These are phyloP conservation scores for Talaromyces sp. DNA, from an alignment of 2,329 filamentous ascomycete genomes.

Conservation along the genomic window DNA sequence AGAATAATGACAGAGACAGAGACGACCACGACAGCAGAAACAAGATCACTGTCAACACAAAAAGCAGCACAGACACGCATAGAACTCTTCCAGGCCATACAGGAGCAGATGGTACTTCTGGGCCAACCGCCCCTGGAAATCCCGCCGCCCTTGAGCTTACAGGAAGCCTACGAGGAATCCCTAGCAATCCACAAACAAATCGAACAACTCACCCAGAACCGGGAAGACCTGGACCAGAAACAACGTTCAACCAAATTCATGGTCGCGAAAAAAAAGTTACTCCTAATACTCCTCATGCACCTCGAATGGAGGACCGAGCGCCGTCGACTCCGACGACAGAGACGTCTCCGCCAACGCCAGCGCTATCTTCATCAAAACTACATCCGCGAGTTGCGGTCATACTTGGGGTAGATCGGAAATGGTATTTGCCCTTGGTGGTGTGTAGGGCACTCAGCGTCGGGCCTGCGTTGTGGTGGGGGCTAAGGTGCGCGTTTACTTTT, in stretches of 20 bases:
- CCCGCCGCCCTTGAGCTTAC: neutral
- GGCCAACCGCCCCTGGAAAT: neutral
- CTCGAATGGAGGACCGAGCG: neutral
- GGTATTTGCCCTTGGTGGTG: constrained; percentile 68
- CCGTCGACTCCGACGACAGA: neutral
- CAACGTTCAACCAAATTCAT: neutral
- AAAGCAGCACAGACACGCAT: too few species aligned
- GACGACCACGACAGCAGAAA: neutral
- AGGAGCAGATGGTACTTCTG: neutral
- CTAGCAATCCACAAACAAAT: neutral
- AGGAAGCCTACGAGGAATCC: too few species aligned
- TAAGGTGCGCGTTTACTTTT: constrained; percentile 64
- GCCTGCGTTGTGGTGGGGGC: constrained; percentile 66
- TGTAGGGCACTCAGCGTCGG: constrained; percentile 67
- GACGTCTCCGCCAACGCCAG: neutral
- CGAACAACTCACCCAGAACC: neutral
- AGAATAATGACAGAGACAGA: neutral
- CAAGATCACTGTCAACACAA: neutral
- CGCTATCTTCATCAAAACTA: constrained; percentile 39
- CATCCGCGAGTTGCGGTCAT: constrained; percentile 75
- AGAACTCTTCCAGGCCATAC: neutral
- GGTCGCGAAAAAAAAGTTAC: neutral
- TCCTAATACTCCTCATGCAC: neutral
- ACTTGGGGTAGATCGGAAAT: constrained; percentile 65
- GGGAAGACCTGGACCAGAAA: neutral